phyloP scores from a whole-genome alignment of 1,284 basidiomycete species.

The Apiotrichum laibachii region DNA sequence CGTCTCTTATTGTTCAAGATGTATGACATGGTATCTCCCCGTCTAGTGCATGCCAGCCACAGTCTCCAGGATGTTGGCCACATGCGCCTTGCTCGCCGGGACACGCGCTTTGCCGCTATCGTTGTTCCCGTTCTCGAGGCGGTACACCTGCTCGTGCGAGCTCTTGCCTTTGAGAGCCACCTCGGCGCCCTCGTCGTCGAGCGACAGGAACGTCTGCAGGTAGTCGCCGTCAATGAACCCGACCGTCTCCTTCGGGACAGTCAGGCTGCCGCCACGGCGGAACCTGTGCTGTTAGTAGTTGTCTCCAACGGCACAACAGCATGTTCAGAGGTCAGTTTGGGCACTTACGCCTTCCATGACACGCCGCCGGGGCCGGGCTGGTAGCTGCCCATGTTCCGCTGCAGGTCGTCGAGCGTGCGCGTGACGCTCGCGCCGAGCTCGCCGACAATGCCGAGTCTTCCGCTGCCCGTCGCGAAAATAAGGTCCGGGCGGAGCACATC shows the following conservation, averaged over 20 bases:
- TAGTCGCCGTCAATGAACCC: conserved; percentile 92
- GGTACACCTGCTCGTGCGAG: conserved; percentile 34
- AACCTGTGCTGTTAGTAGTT: conserved; percentile 56
- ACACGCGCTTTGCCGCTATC: conserved; percentile 22
- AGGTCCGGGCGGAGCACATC: conserved; percentile 57
- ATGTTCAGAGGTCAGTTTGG: neutral
- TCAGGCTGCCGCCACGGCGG: conserved; percentile 61
- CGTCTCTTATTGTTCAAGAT: too few relatives aligned
- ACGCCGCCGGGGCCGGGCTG: conserved; percentile 61
- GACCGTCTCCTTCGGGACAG: conserved; percentile 55
- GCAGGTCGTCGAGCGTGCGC: conserved; percentile 67
- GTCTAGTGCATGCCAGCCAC: conserved; percentile 36
- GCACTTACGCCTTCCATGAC: conserved; percentile 63
- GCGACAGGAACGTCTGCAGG: conserved; percentile 64
- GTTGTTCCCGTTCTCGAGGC: conserved; percentile 8
- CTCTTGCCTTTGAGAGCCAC: conserved; percentile 37
- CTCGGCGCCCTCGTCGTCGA: conserved; percentile 33
- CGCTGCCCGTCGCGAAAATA: conserved; percentile 74
- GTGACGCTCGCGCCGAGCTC: conserved; percentile 62
- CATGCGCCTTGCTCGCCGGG: conserved; percentile 25
- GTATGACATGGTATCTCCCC: too few relatives aligned
- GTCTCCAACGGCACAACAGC: too few relatives aligned
- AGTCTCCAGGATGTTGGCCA: conserved; percentile 40
- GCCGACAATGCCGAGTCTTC: conserved; percentile 73
- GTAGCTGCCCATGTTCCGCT: conserved; percentile 69